Base-by-base conservation (phyloP, 2,329 filamentous ascomycete species). In the Mycocentrospora acerina region DNA sequence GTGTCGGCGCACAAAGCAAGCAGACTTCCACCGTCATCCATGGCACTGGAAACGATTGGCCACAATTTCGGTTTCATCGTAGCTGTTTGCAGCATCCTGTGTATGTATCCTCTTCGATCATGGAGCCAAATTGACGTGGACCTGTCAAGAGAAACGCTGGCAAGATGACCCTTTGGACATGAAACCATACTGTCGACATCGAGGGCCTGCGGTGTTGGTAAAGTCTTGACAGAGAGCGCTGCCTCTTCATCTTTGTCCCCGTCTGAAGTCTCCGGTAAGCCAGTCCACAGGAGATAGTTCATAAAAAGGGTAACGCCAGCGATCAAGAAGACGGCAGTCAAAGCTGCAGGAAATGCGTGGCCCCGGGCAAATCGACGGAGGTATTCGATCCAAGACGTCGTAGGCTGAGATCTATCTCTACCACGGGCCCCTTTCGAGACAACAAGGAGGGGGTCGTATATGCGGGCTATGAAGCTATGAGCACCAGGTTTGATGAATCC, bases 371-470 rank as follows among this genome's bases (percentile, higher is more conserved):
- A 67, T 24, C 63, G 65, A 10, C 64, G 66, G 12, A 76, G 41
- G 2, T 78, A 77, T 1, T 80, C 76, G 4, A 80, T 60, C 38
- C 83, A 72, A 7, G 73, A 71, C 1, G 73, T 71, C 25, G 74
- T 70, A 8, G 66, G 64, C 4, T 69, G 71, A 14, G 75, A 73
- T 26, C 60, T 62, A 11, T 79, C 78, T 42, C 77, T 81, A 13
- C 87, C 79, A 57, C 87, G 78, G 2, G 86, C 81, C 8, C 80
- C 81, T 44, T 82, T 81, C 8, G 85, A 67, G 4, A 90, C 84
- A 45, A 90, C 84, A 3, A 89, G 76, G 3, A 89, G 68, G 1
- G 87, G 87, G 27, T 90, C 82, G 57, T 86, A 88, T 1, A 90
- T 84, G 29, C 79, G 78, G 15, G 87, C 86, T 13, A 88, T 73